phyloP scores from a whole-genome alignment of 495 filamentous ascomycete species.

The Penicillium ochrochloron region DNA sequence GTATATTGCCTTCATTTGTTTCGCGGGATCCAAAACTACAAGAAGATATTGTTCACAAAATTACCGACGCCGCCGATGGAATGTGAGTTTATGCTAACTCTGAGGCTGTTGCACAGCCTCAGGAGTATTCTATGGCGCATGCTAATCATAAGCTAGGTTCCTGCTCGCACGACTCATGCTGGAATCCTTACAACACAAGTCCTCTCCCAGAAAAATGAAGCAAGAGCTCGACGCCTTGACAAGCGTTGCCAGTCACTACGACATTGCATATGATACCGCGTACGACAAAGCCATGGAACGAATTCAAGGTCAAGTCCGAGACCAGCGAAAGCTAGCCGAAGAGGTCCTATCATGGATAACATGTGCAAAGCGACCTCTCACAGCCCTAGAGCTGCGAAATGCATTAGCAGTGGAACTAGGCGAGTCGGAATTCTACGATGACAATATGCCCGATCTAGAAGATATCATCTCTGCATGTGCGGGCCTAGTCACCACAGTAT shows the following conservation, averaged over 20 bases:
- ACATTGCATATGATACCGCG: conserved; percentile 16
- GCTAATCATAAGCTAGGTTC: neutral
- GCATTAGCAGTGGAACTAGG: conserved; percentile 49
- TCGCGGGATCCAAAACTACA: neutral
- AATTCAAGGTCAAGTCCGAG: conserved; percentile 36
- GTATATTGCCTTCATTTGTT: neutral
- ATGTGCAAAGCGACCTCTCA: conserved; percentile 46
- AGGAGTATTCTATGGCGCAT: neutral
- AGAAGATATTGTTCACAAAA: neutral
- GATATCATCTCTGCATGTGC: conserved; percentile 52
- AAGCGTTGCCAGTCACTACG: neutral
- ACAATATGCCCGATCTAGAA: conserved; percentile 43
- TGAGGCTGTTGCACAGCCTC: neutral
- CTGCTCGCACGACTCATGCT: conserved; percentile 8
- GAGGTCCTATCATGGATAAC: conserved; percentile 40
- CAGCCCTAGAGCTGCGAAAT: conserved; percentile 48
- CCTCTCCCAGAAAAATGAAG: neutral
- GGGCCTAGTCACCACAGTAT: conserved; percentile 50
- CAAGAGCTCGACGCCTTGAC: neutral
- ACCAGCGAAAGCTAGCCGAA: conserved; percentile 32
- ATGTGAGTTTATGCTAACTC: neutral
- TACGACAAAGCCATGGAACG: conserved; percentile 32
- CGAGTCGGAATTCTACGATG: conserved; percentile 40
- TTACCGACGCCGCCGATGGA: neutral
- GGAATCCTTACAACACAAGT: neutral